Conservation (phyloP, 1,284 basidiomycete species). For the Lignosus rhinocerotis region DNA sequence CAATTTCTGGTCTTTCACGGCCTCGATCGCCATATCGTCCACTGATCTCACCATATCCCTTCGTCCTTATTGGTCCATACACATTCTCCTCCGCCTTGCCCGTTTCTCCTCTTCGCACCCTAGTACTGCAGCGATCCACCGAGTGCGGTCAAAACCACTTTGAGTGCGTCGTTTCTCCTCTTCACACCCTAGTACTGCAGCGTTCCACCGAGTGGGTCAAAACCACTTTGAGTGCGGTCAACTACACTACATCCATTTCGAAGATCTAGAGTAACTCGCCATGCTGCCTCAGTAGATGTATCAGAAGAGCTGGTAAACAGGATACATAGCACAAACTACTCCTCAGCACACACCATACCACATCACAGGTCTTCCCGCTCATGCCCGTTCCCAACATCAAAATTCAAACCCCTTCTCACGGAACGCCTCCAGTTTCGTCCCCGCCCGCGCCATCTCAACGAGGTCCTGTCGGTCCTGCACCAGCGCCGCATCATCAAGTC, state of each 20-base stretch:
- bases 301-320: conserved; percentile 11
- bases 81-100: too few relatives aligned
- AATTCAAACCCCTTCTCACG: conserved; percentile 85
- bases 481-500: not conserved
- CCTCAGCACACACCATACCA: not conserved
- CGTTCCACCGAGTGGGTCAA: too few relatives aligned
- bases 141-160: not conserved
- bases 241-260: too few relatives aligned
- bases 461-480: conserved; percentile 61
- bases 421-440: conserved; percentile 64
- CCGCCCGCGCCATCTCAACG: conserved; percentile 61
- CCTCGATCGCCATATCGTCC: conserved; percentile 15
- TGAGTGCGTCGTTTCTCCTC: too few relatives aligned
- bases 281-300: not conserved
- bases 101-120: not conserved
- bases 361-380: not conserved
- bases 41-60: conserved; percentile 6
- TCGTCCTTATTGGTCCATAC: conserved; percentile 8
- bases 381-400: conserved; percentile 38
- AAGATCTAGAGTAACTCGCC: too few relatives aligned
- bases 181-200: too few relatives aligned
- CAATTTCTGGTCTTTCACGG: conserved; percentile 8
- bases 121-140: not conserved
- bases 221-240: too few relatives aligned
- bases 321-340: conserved; percentile 12